Base-by-base conservation (phyloP, 2,329 filamentous ascomycete genomes). In the Ramularia endophylla region DNA sequence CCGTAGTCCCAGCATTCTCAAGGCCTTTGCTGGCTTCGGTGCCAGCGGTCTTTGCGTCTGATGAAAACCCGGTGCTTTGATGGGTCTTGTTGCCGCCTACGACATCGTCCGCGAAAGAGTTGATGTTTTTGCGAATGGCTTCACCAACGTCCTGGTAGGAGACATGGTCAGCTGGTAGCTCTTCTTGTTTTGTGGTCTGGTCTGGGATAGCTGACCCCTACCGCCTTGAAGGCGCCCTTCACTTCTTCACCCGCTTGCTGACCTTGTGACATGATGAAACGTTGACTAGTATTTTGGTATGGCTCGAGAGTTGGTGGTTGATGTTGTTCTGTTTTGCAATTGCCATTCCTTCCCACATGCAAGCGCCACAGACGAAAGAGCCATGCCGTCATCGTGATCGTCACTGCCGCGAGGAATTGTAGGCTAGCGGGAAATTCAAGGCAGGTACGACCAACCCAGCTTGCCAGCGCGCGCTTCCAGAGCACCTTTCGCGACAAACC, bases 71-170 rank as follows among this genome's bases (percentile, higher is more conserved):
- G 5, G 46, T 43, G 27, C 46, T 46, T 4, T 46, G 38, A 34
- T 47, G 41, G 5, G 42, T 44, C 41, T 48, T 53, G 37, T 44
- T 50, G 27, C 38, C 36, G 18, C 44, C 43, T 1, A 51, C 25
- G 4, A 59, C 38, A 20, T 53, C 50, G 43, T 59, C 56, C 40
- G 51, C 49, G 42, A 53, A 57, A 25, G 43, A 38, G 44, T 59
- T 59, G 43, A 57, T 45, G 45, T 59, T 58, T 28, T 56, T 49
- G 29, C 56, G 50, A 12, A 55, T 43, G 31, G 40, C 42, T 36
- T 59, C 56, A 20, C 48, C 44, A 18, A 46, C 45, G 33, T 51
- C 44, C 55, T 58, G 22, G n/a, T n/a, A n/a, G n/a, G n/a, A 12
- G 16, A 32, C 18, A 18, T 13, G 12, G 32, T 34, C 17, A 34